phyloP scores from a whole-genome alignment of 2,329 filamentous ascomycete species.

The Exutisphaerella laricina region DNA sequence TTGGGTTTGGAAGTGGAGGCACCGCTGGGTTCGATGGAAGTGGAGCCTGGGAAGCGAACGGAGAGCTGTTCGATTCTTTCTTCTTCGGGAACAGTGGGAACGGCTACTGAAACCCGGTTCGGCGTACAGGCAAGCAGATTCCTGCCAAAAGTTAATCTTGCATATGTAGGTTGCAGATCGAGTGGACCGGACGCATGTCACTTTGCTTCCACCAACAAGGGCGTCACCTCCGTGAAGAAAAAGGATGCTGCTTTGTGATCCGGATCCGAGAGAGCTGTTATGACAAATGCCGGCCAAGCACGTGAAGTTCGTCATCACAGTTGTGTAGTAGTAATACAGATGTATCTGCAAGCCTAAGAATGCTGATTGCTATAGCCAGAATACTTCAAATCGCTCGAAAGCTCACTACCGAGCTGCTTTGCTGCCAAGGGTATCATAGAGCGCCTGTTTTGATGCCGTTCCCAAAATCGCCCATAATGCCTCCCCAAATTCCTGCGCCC shows the following conservation, averaged over 20 bases:
- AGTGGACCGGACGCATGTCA: slow-evolving; percentile 1
- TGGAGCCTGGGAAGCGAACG: slow-evolving; percentile 50
- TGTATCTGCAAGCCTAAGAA: background rate
- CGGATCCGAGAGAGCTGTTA: too few species aligned
- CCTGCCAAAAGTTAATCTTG: slow-evolving; percentile 1
- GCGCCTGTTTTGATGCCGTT: slow-evolving; percentile 23
- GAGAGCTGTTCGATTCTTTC: slow-evolving; percentile 61
- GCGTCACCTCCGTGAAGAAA: background rate
- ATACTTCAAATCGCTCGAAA: background rate
- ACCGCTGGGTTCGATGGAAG: slow-evolving; percentile 26
- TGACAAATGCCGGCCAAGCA: too few species aligned
- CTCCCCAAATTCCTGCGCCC: slow-evolving; percentile 8
- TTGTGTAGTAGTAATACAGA: slow-evolving; percentile 1
- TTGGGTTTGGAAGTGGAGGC: slow-evolving; percentile 47
- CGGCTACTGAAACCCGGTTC: slow-evolving; percentile 1
- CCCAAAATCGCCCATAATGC: slow-evolving; percentile 15
- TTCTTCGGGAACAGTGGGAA: slow-evolving; percentile 55
- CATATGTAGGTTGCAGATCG: background rate
- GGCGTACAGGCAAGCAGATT: background rate
- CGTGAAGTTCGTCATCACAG: too few species aligned
- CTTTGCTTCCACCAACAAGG: background rate
- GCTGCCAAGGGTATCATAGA: slow-evolving; percentile 24
- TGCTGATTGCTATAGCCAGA: background rate
- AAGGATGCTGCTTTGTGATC: too few species aligned
- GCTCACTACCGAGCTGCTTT: slow-evolving; percentile 11